Evolutionary conservation across 2,329 filamentous ascomycete species (phyloP).

Genomic region (Aspergillus quadricinctus): DNA sequence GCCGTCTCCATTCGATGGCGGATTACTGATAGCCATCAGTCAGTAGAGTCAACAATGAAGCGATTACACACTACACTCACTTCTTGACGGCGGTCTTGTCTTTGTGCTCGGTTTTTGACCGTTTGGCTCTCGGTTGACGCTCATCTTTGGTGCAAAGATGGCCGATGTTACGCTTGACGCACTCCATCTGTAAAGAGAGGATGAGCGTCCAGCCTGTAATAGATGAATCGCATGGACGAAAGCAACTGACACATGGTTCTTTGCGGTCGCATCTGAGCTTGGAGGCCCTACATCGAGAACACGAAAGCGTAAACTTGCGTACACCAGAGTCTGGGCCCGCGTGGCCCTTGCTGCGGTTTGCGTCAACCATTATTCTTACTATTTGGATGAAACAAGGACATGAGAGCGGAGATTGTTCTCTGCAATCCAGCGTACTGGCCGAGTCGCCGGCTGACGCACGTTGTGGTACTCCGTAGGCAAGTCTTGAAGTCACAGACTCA

Average conservation of each 20-base stretch:
- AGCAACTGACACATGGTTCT: constrained; percentile 6
- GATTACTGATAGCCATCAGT: background rate
- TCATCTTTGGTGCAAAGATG: constrained; percentile 15
- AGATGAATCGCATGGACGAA: too few relatives aligned
- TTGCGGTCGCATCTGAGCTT: constrained; percentile 16
- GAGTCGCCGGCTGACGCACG: too few relatives aligned
- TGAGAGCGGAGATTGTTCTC: too few relatives aligned
- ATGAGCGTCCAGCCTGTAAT: too few relatives aligned
- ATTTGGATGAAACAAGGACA: background rate
- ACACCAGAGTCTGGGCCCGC: background rate
- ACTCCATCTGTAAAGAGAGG: constrained; percentile 7
- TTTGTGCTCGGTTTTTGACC: constrained; percentile 1
- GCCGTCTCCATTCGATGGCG: background rate
- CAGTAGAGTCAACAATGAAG: background rate
- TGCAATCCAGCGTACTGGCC: too few relatives aligned
- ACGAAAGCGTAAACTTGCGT: constrained; percentile 5
- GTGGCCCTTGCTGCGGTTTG: background rate
- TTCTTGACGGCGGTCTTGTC: background rate
- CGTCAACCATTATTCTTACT: background rate
- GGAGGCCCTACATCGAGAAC: constrained; percentile 10
- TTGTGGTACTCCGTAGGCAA: too few relatives aligned
- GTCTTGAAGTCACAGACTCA: too few relatives aligned
- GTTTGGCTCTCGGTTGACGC: constrained; percentile 13
- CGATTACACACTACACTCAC: background rate
- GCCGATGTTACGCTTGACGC: constrained; percentile 9